Base-by-base conservation (phyloP, 2,329 filamentous ascomycete species). In the Grosmannia penicillata region DNA sequence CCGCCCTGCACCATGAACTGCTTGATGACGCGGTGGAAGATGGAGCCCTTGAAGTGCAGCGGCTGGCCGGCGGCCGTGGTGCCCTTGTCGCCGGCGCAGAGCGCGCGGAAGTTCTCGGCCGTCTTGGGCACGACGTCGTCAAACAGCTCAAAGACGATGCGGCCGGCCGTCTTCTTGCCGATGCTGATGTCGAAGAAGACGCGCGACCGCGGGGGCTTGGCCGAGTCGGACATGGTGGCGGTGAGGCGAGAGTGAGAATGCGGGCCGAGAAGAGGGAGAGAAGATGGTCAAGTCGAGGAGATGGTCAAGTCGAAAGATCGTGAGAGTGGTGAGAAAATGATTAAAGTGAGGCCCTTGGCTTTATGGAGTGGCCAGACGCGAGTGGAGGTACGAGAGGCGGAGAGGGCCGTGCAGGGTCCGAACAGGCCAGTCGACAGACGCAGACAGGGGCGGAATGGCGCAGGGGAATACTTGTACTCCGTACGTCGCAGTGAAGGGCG, bases 1-100 rank as follows among this genome's bases (percentile, higher is more conserved):
- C 91, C 89, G 55, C 91, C 87, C 65, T 95, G 82, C 54, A 95
- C 91, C 89, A 98, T 96, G 63, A 98, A 98, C 53, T 83, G 75
- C 70, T 95, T 95, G 66, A 98, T 98, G 47, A 98, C 82, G 37
- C 89, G 82, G 68, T 98, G 89, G 70, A 98, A 96, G 50, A 66
- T 68, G 44, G 83, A 93, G 49, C 84, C 82, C 69, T 95, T 95
- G 75, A 85, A 98, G 67, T 84, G 82, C 38, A 98, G 72, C 33
- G 80, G 81, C 63, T 87, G 87, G 56, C 86, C 87, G 23, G 73
- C 62, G 56, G 83, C 82, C 48, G 85, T 83, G 19, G 71, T 51
- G 44, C 89, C 89, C 65, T 94, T 95, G 68, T 96, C 89, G 49
- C 89, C 89, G 0, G 89, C 94, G 67, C 86, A 95, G 45, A 95